Percentiles rank a stretch among this genome's conserved stretches.
Evolutionary conservation across 2,329 filamentous ascomycete genomes (phyloP).

Genomic region (Penicillium sp.): DNA sequence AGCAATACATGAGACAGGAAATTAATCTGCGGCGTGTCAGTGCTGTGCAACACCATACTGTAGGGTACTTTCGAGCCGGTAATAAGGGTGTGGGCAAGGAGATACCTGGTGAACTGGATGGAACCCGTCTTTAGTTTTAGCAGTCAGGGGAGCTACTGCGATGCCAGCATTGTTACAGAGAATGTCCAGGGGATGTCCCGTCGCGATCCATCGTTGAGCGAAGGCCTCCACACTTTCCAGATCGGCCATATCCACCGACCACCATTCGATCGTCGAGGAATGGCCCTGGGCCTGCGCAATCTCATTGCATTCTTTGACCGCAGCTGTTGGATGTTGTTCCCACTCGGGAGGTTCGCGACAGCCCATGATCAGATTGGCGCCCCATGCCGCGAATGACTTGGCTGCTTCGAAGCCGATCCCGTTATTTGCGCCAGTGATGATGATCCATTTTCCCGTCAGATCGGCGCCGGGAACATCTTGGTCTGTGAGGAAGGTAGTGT

Average conservation of each 20-base stretch:
- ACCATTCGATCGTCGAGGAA: constrained; percentile 10
- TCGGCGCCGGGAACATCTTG: constrained; percentile 3
- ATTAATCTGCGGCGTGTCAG: constrained; percentile 1
- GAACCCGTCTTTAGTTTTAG: constrained; percentile 11
- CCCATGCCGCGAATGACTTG: constrained; percentile 9
- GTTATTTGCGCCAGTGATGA: constrained; percentile 11
- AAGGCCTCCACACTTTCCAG: constrained; percentile 8
- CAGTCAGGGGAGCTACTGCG: neutral
- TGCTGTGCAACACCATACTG: too few relatives aligned
- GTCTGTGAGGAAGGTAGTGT: neutral
- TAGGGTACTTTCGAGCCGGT: too few relatives aligned
- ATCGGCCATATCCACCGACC: constrained; percentile 7
- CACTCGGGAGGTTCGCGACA: constrained; percentile 10
- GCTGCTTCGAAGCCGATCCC: constrained; percentile 12
- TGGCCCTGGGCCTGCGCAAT: constrained; percentile 1
- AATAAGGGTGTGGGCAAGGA: too few relatives aligned
- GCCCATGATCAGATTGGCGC: constrained; percentile 8
- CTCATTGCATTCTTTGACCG: constrained; percentile 1
- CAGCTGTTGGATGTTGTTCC: constrained; percentile 6
- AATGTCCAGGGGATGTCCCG: constrained; percentile 2
- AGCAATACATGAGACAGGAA: constrained; percentile 7
- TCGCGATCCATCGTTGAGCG: constrained; percentile 7
- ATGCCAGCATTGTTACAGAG: constrained; percentile 14
- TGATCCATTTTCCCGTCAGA: constrained; percentile 11
- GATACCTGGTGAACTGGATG: constrained; percentile 12